These are phyloP conservation scores for Eurotiales sp. DNA, from an alignment of 2,329 filamentous ascomycete genomes.

Conservation along the genomic window DNA sequence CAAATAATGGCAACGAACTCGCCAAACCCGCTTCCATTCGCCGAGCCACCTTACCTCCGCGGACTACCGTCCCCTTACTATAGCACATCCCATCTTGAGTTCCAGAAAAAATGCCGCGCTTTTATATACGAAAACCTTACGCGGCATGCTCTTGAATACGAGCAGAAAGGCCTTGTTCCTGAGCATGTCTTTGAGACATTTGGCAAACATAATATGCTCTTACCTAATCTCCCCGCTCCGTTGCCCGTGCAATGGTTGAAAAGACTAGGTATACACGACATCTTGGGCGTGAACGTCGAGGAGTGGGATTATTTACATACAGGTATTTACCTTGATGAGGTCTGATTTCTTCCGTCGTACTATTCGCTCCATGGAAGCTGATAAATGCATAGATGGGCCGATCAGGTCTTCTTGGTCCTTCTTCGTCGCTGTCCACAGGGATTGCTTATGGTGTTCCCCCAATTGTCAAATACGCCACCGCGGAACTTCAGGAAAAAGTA, in stretches of 20 bases:
- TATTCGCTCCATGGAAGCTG: no score
- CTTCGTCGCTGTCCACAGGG: slow-evolving; percentile 64
- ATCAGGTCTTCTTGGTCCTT: slow-evolving; percentile 61
- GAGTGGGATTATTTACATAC: slow-evolving; percentile 71
- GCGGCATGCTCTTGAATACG: slow-evolving; percentile 65
- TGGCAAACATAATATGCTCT: slow-evolving; percentile 62
- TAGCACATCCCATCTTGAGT: slow-evolving; percentile 60
- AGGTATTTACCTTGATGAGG: slow-evolving; percentile 67
- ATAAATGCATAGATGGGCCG: slow-evolving; percentile 53
- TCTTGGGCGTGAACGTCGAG: slow-evolving; percentile 65
- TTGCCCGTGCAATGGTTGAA: slow-evolving; percentile 66
- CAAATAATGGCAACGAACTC: slow-evolving; percentile 16
- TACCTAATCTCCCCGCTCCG: slow-evolving; percentile 67
- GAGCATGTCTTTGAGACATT: slow-evolving; percentile 63
- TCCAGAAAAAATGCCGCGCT: slow-evolving; percentile 64
- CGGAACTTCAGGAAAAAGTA: slow-evolving; percentile 60
- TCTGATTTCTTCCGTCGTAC: slow-evolving; percentile 20
- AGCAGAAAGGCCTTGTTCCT: slow-evolving; percentile 61
- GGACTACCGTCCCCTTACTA: slow-evolving; percentile 71
- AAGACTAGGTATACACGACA: slow-evolving; percentile 61
- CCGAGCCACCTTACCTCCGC: slow-evolving; percentile 67
- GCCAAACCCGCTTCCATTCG: slow-evolving; percentile 57
- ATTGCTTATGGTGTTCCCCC: slow-evolving; percentile 71
- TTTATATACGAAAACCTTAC: slow-evolving; percentile 64
- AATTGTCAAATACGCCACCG: slow-evolving; percentile 64